phyloP scores from a whole-genome alignment of 139 green algal genomes.

The Bryopsis sp. region DNA sequence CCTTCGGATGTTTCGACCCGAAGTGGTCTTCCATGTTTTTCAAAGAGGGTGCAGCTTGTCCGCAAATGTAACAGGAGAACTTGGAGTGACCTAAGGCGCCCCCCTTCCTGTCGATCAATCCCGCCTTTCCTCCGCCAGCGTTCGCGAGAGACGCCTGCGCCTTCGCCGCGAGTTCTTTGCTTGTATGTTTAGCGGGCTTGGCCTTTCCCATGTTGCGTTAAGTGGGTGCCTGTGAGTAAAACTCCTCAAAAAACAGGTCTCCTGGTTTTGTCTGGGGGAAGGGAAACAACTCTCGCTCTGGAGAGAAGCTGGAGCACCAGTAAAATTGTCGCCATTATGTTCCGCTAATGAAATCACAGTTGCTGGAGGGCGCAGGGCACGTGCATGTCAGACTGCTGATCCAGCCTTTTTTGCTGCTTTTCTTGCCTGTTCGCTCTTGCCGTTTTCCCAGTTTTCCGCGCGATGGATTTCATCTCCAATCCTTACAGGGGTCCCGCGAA shows the following conservation, averaged over 20 bases:
- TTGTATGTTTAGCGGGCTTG: slow-evolving; percentile 20
- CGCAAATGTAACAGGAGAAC: slow-evolving; percentile 59
- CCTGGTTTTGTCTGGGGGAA: no score
- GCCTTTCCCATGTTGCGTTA: slow-evolving; percentile 27
- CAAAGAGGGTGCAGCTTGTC: slow-evolving; percentile 42
- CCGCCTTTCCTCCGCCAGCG: slow-evolving; percentile 58
- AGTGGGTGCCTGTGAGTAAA: not conserved
- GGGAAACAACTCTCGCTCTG: no score
- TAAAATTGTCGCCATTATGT: no score
- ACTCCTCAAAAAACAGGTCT: slow-evolving; percentile 1
- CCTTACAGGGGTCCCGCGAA: slow-evolving; percentile 32
- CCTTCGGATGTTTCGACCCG: slow-evolving; percentile 68
- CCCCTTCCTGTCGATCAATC: slow-evolving; percentile 54
- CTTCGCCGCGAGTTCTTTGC: slow-evolving; percentile 14
- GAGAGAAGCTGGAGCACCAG: no score
- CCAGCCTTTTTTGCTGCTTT: no score
- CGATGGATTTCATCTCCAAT: slow-evolving; percentile 20
- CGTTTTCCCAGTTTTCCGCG: no score
- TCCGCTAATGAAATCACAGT: no score
- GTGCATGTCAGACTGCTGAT: no score
- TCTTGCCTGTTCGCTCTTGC: no score
- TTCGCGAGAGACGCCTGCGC: slow-evolving; percentile 23
- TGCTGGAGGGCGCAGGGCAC: no score
- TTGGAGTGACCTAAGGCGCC: slow-evolving; percentile 69
- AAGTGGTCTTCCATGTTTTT: slow-evolving; percentile 73